Evolutionary conservation across 768 basidiomycete species (phyloP), one percentile per base, ranked within the genome.

Genomic region (Exidia glandulosa): DNA sequence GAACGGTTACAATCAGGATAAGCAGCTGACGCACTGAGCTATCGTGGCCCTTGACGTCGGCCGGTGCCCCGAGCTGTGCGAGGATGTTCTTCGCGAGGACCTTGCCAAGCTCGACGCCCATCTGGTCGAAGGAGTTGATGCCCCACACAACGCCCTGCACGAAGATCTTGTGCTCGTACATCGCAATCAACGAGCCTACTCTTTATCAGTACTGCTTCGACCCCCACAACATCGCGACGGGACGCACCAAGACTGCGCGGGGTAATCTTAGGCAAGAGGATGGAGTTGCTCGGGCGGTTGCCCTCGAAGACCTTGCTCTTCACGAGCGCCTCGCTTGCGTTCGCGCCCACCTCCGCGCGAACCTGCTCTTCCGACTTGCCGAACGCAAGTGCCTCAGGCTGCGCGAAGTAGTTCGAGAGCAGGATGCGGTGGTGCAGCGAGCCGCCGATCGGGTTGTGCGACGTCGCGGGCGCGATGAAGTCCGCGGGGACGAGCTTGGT

Each of bases 91-190:
- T 98, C 1, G 96, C 96, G 48, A 99, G 83, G 4, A 94, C 90
- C 70, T 98, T 98, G 60, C 94, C 94, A 58, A 98, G 87, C 73
- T 98, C 95, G 64, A 98, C 95, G 71, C 96, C 96, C 94, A 97
- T 96, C 85, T 98, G 96, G 73, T 98, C 94, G 71, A 92, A 98
- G 2, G 92, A 94, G 79, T 99, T 98, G 79, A 99, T 95, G 29
- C 94, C 94, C 94, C 94, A 98, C 61, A 98, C 79, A 50, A 90
- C 87, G 70, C 96, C 96, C 71, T 98, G 96, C 0, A 90, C 88
- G 74, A 97, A 97, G 70, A 99, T 96, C 80, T 99, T 99, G 80
- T 99, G 96, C 74, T 98, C 94, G 70, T 95, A 96, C 64, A 96
- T 68, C 16, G 88, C 91, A 69, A 96, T 88, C 59, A 96, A 76